A percentile compares a stretch with the other conserved stretches of the same genome.
Conservation (phyloP, 768 basidiomycete species). For the Pulveroboletus sp. region DNA sequence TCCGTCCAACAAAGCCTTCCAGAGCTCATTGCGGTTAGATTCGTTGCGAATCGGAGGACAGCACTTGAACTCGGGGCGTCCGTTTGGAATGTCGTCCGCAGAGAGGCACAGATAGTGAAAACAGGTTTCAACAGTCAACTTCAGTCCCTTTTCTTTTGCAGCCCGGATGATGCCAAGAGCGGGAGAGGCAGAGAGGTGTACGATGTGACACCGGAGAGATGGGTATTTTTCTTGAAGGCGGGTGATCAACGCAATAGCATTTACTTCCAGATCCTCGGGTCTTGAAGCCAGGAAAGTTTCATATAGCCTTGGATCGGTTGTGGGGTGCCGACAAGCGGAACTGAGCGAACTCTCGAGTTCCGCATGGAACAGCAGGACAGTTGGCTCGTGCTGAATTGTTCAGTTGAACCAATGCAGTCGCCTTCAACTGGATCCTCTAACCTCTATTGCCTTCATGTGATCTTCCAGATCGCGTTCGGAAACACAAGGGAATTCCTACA, state of each 20-base stretch:
- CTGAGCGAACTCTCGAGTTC: constrained; percentile 54
- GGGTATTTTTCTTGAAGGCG: constrained; percentile 59
- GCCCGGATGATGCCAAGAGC: constrained; percentile 73
- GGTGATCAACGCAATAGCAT: constrained; percentile 77
- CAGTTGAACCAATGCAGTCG: constrained; percentile 8
- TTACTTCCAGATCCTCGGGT: constrained; percentile 71
- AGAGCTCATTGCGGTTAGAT: constrained; percentile 68
- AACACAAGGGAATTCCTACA: constrained; percentile 90
- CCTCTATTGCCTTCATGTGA: constrained; percentile 76
- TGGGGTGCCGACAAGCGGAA: constrained; percentile 12
- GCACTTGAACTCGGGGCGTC: constrained; percentile 88
- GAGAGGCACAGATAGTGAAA: constrained; percentile 91
- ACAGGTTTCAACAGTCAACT: constrained; percentile 92
- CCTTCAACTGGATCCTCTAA: constrained; percentile 22
- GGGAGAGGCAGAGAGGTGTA: constrained; percentile 85
- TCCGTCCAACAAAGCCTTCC: constrained; percentile 78
- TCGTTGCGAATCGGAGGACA: constrained; percentile 86
- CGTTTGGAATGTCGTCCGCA: constrained; percentile 66
- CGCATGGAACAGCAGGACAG: constrained; percentile 87
- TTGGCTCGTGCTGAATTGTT: constrained; percentile 49
- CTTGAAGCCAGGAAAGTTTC: constrained; percentile 82
- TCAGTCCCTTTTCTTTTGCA: constrained; percentile 59
- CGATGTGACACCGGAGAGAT: constrained; percentile 80
- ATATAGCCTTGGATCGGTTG: constrained; percentile 54
- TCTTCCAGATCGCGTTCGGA: constrained; percentile 56